phyloP scores from a whole-genome alignment of 768 basidiomycete species.

The Pulveroboletus frians region DNA sequence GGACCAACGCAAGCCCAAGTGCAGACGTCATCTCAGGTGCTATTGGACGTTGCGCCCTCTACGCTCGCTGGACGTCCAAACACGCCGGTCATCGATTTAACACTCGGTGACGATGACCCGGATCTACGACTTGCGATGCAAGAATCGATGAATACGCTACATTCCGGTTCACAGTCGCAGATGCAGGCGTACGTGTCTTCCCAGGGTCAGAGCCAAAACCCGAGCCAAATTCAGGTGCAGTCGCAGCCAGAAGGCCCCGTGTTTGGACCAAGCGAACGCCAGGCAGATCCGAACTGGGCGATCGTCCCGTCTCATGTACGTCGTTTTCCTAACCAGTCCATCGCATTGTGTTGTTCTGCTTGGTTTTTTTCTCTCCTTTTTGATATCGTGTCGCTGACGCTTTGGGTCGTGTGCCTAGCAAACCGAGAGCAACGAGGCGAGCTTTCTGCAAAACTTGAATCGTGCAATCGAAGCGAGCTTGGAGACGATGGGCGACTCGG shows the following conservation, averaged over 20 bases:
- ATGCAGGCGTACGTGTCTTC: constrained; percentile 10
- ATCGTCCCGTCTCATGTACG: constrained; percentile 64
- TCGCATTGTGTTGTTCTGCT: background rate
- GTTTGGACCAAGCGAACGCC: constrained; percentile 57
- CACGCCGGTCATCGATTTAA: constrained; percentile 52
- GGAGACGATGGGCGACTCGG: constrained; percentile 41
- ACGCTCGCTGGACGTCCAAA: constrained; percentile 20
- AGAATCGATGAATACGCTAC: constrained; percentile 44
- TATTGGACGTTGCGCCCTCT: constrained; percentile 6
- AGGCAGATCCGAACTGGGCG: constrained; percentile 64
- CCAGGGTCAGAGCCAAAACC: background rate
- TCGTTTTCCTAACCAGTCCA: background rate
- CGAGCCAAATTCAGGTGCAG: background rate
- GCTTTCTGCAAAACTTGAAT: constrained; percentile 59
- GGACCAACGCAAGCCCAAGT: background rate
- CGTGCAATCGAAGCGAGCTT: constrained; percentile 72
- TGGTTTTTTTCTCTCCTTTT: background rate
- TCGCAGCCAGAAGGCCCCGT: constrained; percentile 33
- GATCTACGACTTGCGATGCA: constrained; percentile 48
- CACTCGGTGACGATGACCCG: constrained; percentile 45
- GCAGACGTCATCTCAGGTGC: constrained; percentile 7
- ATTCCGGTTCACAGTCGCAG: constrained; percentile 21
- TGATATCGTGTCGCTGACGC: background rate
- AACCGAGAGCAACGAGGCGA: constrained; percentile 36
- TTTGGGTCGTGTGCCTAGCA: constrained; percentile 10